Percentiles rank a stretch among this genome's conserved stretches.
Evolutionary conservation across 2,329 filamentous ascomycete species (phyloP).

Genomic region (Fusarium sp.): DNA sequence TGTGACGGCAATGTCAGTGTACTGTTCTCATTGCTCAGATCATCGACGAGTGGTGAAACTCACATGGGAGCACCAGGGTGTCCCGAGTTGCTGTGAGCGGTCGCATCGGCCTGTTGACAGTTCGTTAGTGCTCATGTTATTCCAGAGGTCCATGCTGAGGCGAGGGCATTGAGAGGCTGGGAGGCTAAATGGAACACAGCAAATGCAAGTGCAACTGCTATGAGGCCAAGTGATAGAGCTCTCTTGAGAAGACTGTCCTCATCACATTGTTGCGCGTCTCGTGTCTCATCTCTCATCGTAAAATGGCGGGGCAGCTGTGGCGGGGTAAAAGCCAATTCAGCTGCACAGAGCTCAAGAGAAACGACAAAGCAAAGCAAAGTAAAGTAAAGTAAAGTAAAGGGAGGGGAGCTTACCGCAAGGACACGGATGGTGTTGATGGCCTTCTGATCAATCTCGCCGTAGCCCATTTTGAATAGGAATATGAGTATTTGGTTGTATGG

Average conservation of each 20-base stretch:
- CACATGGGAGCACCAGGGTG: conserved; percentile 98
- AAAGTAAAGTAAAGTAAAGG: conserved; percentile 22
- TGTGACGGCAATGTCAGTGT: conserved; percentile 50
- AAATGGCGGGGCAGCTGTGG: conserved; percentile 45
- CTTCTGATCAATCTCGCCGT: conserved; percentile 85
- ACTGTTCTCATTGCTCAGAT: conserved; percentile 10
- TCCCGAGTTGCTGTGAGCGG: conserved; percentile 93
- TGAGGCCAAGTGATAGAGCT: neutral
- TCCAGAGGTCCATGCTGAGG: neutral
- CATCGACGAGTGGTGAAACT: conserved; percentile 45
- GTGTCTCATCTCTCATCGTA: conserved; percentile 14
- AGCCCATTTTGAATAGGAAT: conserved; percentile 76
- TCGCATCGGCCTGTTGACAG: conserved; percentile 87
- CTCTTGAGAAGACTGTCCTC: conserved; percentile 7
- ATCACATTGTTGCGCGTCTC: conserved; percentile 21
- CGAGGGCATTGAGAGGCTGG: neutral
- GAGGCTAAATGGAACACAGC: neutral
- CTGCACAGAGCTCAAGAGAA: conserved; percentile 46
- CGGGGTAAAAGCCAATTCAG: conserved; percentile 49
- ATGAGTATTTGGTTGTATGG: conserved; percentile 36
- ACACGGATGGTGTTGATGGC: conserved; percentile 98
- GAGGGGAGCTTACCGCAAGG: conserved; percentile 78
- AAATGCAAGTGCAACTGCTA: neutral
- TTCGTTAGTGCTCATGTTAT: conserved; percentile 38
- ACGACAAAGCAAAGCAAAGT: conserved; percentile 16